Base-by-base conservation (phyloP, 2,329 filamentous ascomycete species). In the Myriosclerotinia curreyana region DNA sequence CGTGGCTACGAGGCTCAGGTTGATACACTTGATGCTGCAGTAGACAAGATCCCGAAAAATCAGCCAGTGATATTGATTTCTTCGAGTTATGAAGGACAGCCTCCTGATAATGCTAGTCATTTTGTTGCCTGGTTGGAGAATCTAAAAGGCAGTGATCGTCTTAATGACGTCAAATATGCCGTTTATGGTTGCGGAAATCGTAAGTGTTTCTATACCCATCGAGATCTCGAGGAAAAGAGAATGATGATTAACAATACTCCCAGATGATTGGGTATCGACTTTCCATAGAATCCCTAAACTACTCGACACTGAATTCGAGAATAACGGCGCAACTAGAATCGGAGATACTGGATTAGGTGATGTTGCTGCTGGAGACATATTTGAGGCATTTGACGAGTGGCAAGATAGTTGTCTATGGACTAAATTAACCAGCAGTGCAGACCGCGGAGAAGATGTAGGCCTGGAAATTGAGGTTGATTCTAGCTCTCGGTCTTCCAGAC, bases 41-140 rank as follows among this genome's bases (percentile, higher is more conserved):
- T 82, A 22, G 81, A 84, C 55, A 80, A 82, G 3, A 72, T 92
- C 0, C 83, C 86, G 0, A 84, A 79, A 58, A 79, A 83, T 34
- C 79, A 82, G 8, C 88, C 89, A 0, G 80, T 89, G 0, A 77
- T 91, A 31, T 80, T 92, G 56, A 81, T 93, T 67, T 86, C 86
- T 0, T 83, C 89, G 0, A 87, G 85, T 1, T 93, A 92, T 69
- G 89, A 93, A 70, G 90, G 90, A 0, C 81, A 90, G 62, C 87
- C 90, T 0, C 84, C 89, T 0, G 87, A 91, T 66, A 92, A 93
- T 66, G 90, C 89, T 0, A 80, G 78, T 0, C 81, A 84, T 56
- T 92, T 92, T 70, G 81, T 87, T 31, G 77, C 81, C 22, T 92
- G 89, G 89, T 74, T 92, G 7, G 79, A 85, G 68, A 66, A 68